Conservation (phyloP, 148 eudicot species). For the Amaranthus palmeri region DNA sequence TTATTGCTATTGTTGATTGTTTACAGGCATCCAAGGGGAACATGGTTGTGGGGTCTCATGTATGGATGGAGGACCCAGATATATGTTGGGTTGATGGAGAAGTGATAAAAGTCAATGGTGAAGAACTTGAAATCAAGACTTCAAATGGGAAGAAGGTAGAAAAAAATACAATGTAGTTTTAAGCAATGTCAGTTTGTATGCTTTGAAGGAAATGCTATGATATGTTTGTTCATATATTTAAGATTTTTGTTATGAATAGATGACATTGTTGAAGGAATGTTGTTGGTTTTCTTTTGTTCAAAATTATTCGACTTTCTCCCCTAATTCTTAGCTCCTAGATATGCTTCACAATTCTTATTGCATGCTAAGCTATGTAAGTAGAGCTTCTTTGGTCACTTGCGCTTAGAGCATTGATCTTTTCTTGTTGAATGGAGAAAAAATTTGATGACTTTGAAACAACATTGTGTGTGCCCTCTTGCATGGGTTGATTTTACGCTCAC, state of each 20-base stretch:
- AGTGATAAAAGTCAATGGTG: conserved; percentile 35
- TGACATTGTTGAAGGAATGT: neutral
- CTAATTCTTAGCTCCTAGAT: neutral
- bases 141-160: conserved; percentile 41
- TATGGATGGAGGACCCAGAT: conserved; percentile 43
- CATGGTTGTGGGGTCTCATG: conserved; percentile 33
- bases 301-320: neutral
- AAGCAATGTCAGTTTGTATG: neutral
- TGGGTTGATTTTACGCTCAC: neutral
- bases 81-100: conserved; percentile 42
- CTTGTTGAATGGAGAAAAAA: neutral
- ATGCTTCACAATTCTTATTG: neutral
- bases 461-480: neutral
- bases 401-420: neutral
- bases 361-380: neutral
- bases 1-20: conserved; percentile 7
- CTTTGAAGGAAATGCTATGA: neutral
- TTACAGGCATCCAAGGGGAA: conserved; percentile 39
- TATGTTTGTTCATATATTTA: neutral
- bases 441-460: neutral
- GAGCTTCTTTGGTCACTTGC: neutral
- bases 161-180: neutral
- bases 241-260: neutral
- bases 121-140: conserved; percentile 35
- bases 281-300: neutral